Conservation (phyloP, 202 grass and related monocot species). For the Alloteropsis angusta region DNA sequence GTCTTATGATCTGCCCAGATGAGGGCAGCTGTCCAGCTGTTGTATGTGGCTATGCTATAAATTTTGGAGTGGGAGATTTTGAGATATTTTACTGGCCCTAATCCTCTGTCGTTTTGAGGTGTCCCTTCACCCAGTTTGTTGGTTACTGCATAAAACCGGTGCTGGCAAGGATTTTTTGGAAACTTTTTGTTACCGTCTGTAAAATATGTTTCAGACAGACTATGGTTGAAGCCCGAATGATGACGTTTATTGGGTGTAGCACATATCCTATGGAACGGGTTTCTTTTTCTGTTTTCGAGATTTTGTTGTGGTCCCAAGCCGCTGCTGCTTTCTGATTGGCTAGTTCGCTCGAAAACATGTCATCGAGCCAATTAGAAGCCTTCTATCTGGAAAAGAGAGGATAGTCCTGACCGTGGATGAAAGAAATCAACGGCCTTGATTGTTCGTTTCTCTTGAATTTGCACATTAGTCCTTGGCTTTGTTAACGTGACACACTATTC, state of each 20-base stretch:
- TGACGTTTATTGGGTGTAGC: neutral
- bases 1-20: slow-evolving; percentile 16
- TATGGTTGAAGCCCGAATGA: neutral
- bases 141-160: neutral
- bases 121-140: neutral
- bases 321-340: slow-evolving; percentile 17
- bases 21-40: neutral
- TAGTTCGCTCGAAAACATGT: slow-evolving; percentile 14
- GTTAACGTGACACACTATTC: neutral
- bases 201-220: neutral
- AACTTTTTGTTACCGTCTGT: neutral
- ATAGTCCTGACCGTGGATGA: neutral
- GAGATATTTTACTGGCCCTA: neutral
- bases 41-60: neutral
- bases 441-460: neutral
- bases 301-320: neutral
- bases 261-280: no score
- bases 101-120: neutral
- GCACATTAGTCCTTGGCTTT: neutral
- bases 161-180: neutral
- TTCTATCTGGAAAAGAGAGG: neutral
- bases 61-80: neutral
- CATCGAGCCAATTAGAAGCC: slow-evolving; percentile 20
- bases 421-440: neutral
- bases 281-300: neutral